Base-by-base conservation (phyloP, 768 basidiomycete species). In the Tricholoma sp. region DNA sequence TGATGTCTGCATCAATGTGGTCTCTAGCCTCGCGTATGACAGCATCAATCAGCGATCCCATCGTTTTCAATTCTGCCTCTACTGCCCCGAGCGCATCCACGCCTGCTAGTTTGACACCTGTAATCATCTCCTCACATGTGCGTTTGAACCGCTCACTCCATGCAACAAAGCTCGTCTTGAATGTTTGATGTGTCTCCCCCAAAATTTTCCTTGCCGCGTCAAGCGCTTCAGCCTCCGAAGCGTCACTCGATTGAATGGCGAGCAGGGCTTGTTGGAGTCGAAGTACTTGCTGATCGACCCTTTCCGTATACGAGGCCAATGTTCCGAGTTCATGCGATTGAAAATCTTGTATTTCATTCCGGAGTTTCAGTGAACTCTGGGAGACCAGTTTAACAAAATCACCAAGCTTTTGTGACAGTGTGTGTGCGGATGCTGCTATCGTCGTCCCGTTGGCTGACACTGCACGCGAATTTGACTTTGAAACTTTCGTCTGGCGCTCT, bases 401-500 rank as follows among this genome's bases (percentile, higher is more conserved):
- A 10, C 82, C 78, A 14, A 95, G 74, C 57, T 80, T 83, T 6
- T 76, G 71, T 14, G 80, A 77, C 50, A 94, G 76, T 0, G 69
- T 68, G 21, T 78, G 76, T 37, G 83, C 74, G 31, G 86, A 77
- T 0, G 74, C 72, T 21, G 81, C 72, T 41, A 94, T 78, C 1
- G 79, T 74, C 58, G 79, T 81, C 52, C 85, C 83, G 58, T 89
- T 83, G 32, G 76, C 77, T 2, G 79, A 72, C 14, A 91, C 91
- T 0, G 79, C 78, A 60, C 81, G 80, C 4, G 83, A 74, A 63
- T 95, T 96, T 7, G 83, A 74, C 31, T 73, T 76, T 41, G 93
- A 78, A 10, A 83, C 76, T 21, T 74, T 72, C 31, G 83, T 74
- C 66, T 90, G 94, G 57, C 94, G 88, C 41, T 90, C 94, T 95